Percentiles rank a stretch among this genome's conserved stretches.
Evolutionary conservation across 345 rosid species (phyloP).

Genomic region (Microthlaspi erraticum): DNA sequence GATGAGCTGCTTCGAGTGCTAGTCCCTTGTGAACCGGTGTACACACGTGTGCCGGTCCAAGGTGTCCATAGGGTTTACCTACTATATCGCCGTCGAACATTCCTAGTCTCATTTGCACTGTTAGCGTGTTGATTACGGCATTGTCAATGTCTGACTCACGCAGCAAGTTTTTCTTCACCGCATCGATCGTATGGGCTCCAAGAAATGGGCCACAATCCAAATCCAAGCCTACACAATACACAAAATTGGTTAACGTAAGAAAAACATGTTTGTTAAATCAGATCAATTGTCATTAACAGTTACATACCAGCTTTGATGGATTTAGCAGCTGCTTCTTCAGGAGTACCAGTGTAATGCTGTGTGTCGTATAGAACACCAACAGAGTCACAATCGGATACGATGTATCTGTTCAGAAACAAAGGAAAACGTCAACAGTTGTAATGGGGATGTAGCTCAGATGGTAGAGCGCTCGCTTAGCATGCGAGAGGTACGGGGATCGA

Average conservation of each 20-base stretch:
- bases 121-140: constrained; percentile 67
- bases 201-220: constrained; percentile 85
- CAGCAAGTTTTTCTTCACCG: constrained; percentile 56
- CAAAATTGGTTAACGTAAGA: background rate
- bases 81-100: constrained; percentile 81
- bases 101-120: constrained; percentile 92
- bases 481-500: constrained; percentile 92
- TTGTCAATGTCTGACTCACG: constrained; percentile 60
- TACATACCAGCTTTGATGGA: constrained; percentile 79
- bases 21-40: constrained; percentile 72
- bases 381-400: constrained; percentile 91
- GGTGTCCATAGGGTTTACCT: constrained; percentile 56
- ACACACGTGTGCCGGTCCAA: constrained; percentile 81
- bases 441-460: constrained; percentile 90
- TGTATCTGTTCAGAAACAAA: constrained; percentile 54
- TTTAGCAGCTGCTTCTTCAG: constrained; percentile 89
- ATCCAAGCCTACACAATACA: constrained; percentile 71
- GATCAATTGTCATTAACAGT: background rate
- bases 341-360: constrained; percentile 71
- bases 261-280: no score
- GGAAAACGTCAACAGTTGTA: background rate
- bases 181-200: constrained; percentile 53
- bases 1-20: constrained; percentile 88
- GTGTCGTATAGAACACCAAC: constrained; percentile 69
- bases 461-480: constrained; percentile 95